Evolutionary conservation across 495 filamentous ascomycete genomes (phyloP).

Genomic region (Aspergillus egyptiacus): DNA sequence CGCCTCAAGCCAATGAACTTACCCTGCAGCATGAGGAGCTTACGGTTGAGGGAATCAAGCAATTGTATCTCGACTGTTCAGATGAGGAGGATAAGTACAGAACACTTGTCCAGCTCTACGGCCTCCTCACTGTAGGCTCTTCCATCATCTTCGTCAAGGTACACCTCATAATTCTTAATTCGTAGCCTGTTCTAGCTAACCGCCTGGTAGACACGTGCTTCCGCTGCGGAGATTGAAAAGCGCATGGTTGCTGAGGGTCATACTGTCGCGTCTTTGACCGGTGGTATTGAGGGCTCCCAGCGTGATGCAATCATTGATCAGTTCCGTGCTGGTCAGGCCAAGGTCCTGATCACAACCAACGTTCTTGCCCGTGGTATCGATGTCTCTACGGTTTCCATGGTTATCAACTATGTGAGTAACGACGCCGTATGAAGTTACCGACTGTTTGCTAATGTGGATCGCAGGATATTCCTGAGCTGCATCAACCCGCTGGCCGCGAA

Average conservation of each 20-base stretch:
- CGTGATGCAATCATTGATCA: conserved; percentile 81
- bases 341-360: conserved; percentile 98
- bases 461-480: conserved; percentile 53
- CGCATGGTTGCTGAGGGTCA: conserved; percentile 87
- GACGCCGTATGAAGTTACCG: not conserved
- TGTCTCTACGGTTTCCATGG: conserved; percentile 92
- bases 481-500: conserved; percentile 16
- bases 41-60: conserved; percentile 93
- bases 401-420: conserved; percentile 77
- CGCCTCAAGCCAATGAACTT: conserved; percentile 80
- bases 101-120: conserved; percentile 84
- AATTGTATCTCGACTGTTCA: conserved; percentile 90
- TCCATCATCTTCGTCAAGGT: conserved; percentile 97
- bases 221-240: conserved; percentile 72
- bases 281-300: conserved; percentile 72
- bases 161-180: conserved; percentile 14
- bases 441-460: conserved; percentile 7
- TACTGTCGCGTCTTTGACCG: conserved; percentile 80
- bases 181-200: not conserved
- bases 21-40: conserved; percentile 85
- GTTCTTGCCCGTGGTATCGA: conserved; percentile 96
- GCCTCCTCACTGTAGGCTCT: conserved; percentile 88
- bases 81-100: conserved; percentile 77
- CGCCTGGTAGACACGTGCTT: conserved; percentile 60
- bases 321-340: conserved; percentile 79